Evolutionary conservation across 1,284 basidiomycete species (phyloP).

Genomic region (Cryptococcus neoformans): DNA sequence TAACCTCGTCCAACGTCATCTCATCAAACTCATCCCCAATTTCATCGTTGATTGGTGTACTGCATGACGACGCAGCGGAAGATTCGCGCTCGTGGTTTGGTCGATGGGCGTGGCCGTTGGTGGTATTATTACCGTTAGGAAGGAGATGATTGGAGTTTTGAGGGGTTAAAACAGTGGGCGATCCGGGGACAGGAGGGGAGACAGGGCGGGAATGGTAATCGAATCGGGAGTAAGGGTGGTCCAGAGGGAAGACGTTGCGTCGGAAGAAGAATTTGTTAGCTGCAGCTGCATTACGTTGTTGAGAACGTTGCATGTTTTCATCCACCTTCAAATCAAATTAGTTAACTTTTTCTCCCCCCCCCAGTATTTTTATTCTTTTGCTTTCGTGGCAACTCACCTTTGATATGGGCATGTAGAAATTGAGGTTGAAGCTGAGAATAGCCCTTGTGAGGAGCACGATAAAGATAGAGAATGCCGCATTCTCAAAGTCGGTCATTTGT

Average conservation of each 20-base stretch:
- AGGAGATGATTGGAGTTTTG: not conserved
- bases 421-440: slow-evolving; percentile 85
- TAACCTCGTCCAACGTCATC: slow-evolving; percentile 89
- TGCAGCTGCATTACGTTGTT: slow-evolving; percentile 73
- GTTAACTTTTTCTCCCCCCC: slow-evolving; percentile 1
- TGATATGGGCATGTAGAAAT: slow-evolving; percentile 96
- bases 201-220: slow-evolving; percentile 40
- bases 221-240: slow-evolving; percentile 37
- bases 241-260: slow-evolving; percentile 71
- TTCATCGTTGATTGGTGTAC: slow-evolving; percentile 56
- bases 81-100: slow-evolving; percentile 8
- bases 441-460: slow-evolving; percentile 90
- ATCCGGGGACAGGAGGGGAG: slow-evolving; percentile 23
- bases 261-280: slow-evolving; percentile 85
- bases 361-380: not conserved
- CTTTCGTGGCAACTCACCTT: slow-evolving; percentile 58
- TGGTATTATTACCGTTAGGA: slow-evolving; percentile 8
- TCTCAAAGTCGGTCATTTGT: slow-evolving; percentile 98
- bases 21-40: slow-evolving; percentile 72
- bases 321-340: slow-evolving; percentile 65
- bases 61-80: slow-evolving; percentile 20
- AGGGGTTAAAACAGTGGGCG: slow-evolving; percentile 6
- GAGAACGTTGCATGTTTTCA: slow-evolving; percentile 91
- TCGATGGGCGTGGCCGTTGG: not conserved
- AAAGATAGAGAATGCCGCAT: slow-evolving; percentile 94